Conservation (phyloP, 345 rosid species). For the Linum trigynum region DNA sequence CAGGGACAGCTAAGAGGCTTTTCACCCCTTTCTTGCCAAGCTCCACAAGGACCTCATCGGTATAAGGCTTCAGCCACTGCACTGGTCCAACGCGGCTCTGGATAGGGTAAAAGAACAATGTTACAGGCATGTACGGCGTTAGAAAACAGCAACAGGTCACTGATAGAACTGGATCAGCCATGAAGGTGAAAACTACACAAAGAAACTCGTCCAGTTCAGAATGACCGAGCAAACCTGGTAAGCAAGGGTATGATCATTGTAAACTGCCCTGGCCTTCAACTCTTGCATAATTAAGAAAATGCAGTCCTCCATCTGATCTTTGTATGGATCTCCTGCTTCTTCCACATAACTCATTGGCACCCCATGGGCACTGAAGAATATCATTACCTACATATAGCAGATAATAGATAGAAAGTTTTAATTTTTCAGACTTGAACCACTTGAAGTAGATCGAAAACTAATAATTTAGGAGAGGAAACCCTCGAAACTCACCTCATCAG, state of each 20-base stretch:
- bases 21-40: slow-evolving; percentile 91
- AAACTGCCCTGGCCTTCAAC: slow-evolving; percentile 63
- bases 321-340: slow-evolving; percentile 88
- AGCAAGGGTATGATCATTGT: slow-evolving; percentile 64
- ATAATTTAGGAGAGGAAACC: slow-evolving; percentile 1
- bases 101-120: background rate
- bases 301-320: slow-evolving; percentile 92
- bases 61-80: slow-evolving; percentile 90
- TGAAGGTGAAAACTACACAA: background rate
- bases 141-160: background rate
- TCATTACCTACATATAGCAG: slow-evolving; percentile 45
- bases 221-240: slow-evolving; percentile 57
- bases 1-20: slow-evolving; percentile 84
- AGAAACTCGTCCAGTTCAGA: background rate
- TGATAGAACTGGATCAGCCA: background rate
- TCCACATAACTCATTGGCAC: slow-evolving; percentile 84
- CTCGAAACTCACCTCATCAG: slow-evolving; percentile 50
- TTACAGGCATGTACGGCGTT: background rate
- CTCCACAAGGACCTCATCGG: slow-evolving; percentile 84
- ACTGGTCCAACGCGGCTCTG: slow-evolving; percentile 99
- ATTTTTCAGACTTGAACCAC: background rate
- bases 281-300: slow-evolving; percentile 72
- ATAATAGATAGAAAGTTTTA: background rate
- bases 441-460: background rate
- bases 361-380: slow-evolving; percentile 96